These are phyloP conservation scores for Alternaria rosae DNA, from an alignment of 2,329 filamentous ascomycete species.

Conservation along the genomic window DNA sequence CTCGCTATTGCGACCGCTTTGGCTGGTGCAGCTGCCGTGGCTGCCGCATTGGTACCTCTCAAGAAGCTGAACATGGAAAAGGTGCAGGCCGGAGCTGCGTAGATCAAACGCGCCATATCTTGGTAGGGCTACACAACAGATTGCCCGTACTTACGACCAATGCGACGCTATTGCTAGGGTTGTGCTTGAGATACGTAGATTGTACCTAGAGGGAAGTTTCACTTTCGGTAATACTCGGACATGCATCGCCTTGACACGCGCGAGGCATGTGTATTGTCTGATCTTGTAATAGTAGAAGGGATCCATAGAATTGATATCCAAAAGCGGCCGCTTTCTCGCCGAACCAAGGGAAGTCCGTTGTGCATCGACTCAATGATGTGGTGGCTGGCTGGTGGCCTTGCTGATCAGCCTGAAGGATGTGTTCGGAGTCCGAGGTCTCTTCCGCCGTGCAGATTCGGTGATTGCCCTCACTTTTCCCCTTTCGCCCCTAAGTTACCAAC, in stretches of 20 bases:
- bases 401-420: background rate
- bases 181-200: background rate
- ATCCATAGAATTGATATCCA: background rate
- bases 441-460: background rate
- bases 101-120: background rate
- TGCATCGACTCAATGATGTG: background rate
- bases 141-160: background rate
- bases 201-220: background rate
- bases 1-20: constrained; percentile 13
- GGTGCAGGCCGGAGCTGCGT: constrained; percentile 1
- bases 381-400: background rate
- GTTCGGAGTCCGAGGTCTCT: background rate
- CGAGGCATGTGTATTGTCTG: background rate
- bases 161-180: background rate
- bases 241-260: background rate
- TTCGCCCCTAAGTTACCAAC: background rate
- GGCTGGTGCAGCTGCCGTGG: background rate
- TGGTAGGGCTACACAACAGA: background rate
- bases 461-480: background rate
- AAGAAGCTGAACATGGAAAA: constrained; percentile 2
- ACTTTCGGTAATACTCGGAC: background rate
- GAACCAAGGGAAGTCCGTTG: background rate
- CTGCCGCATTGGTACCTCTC: background rate
- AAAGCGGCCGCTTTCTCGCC: background rate
- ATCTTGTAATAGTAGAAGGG: background rate